phyloP scores from a whole-genome alignment of 2,329 filamentous ascomycete genomes.

The Paracorniculantispora psalliotae region DNA sequence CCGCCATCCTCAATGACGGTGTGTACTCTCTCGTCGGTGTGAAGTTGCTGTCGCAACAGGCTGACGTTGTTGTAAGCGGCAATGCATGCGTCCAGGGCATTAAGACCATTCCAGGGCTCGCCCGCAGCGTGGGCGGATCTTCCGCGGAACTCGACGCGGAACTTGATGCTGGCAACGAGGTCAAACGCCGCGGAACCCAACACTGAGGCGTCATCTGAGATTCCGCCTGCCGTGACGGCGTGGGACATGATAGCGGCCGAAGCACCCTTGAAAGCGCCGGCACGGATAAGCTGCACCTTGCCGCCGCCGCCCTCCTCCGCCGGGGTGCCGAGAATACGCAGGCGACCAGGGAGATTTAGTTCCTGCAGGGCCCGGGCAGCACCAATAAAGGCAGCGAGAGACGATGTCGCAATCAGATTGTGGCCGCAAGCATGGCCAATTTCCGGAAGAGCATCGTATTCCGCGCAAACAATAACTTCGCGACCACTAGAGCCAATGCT shows the following conservation, averaged over 20 bases:
- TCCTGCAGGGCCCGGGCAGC: constrained; percentile 29
- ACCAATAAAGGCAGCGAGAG: constrained; percentile 36
- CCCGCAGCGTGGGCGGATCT: constrained; percentile 31
- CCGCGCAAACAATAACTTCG: constrained; percentile 38
- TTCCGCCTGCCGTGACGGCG: background rate
- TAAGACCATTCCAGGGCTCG: constrained; percentile 33
- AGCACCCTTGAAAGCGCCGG: constrained; percentile 27
- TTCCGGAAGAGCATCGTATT: constrained; percentile 44
- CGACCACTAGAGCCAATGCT: constrained; percentile 37
- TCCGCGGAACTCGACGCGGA: constrained; percentile 29
- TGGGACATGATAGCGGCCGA: constrained; percentile 28
- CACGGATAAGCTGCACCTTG: constrained; percentile 31
- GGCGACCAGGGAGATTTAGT: constrained; percentile 27
- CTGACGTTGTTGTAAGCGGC: constrained; percentile 31
- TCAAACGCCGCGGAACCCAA: constrained; percentile 24
- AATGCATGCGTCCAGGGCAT: constrained; percentile 34
- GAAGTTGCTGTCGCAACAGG: constrained; percentile 34
- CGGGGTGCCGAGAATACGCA: constrained; percentile 38
- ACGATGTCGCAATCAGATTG: constrained; percentile 39
- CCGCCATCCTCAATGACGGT: constrained; percentile 33
- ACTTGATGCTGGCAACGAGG: constrained; percentile 29
- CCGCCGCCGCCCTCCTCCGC: constrained; percentile 41
- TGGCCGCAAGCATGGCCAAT: constrained; percentile 44
- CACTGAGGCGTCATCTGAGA: background rate
- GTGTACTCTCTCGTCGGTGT: constrained; percentile 33